Base-by-base conservation (phyloP, 2,329 filamentous ascomycete species). In the Alternaria tenuissima region DNA sequence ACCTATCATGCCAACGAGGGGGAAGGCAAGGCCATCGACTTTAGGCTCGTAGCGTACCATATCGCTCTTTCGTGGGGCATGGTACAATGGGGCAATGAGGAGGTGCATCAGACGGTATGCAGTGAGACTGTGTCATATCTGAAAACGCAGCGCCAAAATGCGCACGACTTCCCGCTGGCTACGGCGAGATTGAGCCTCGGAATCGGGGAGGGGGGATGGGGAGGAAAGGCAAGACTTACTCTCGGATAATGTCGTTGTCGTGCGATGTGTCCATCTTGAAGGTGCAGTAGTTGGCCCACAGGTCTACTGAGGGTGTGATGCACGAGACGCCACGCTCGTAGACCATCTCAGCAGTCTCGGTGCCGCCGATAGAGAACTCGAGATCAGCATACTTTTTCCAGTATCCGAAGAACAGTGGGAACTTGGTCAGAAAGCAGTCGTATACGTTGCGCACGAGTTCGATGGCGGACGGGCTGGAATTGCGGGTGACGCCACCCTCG, bases 351-450 rank as follows among this genome's bases (percentile, higher is more conserved):
- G 95, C 95, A 43, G 94, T 94, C 83, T 99, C 95, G 5, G 95
- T 96, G 18, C 95, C 95, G 5, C 93, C 93, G 67, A 99, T 97
- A 52, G 93, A 93, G 81, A 99, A 99, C 76, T 99, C 95, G 65
- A 96, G 86, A 74, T 98, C 94, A 74, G 95, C 95, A 85, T 98
- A 99, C 79, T 97, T 98, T 84, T 98, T 98, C 95, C 95, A 99
- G 83, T 98, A 99, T 53, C 94, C 95, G 74, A 98, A 99, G 39
- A 98, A 88, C 11, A 98, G 86, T 3, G 95, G 95, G 67, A 97
- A 99, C 76, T 97, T 97, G 62, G 92, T 88, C 22, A 99, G 89
- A 76, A 99, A 96, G 48, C 91, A 88, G 78, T 99, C 94, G 82
- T 96, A 98, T 64, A 92, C 88, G 78, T 92, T 89, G 79, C 95